Conservation (phyloP, 805 yeast genomes). For the Saccharomycopsis javanensis region DNA sequence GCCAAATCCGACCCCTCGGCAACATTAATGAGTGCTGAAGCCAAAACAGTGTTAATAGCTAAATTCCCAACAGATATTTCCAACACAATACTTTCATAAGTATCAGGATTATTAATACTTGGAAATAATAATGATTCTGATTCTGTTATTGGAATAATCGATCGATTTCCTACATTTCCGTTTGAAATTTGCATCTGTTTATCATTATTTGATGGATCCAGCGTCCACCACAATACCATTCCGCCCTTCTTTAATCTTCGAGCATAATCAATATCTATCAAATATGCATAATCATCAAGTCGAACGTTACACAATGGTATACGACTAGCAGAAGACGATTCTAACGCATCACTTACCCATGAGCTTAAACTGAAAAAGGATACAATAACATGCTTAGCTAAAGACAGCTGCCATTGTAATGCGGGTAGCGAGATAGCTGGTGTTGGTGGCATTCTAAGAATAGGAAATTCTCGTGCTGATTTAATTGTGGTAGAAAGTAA, state of each 20-base stretch:
- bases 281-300: slow-evolving; percentile 63
- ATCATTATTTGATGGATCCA: slow-evolving; percentile 56
- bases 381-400: slow-evolving; percentile 55
- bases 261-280: slow-evolving; percentile 83
- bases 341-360: slow-evolving; percentile 59
- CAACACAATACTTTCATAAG: slow-evolving; percentile 66
- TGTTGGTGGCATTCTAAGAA: slow-evolving; percentile 47
- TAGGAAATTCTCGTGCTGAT: slow-evolving; percentile 48
- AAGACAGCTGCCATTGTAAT: slow-evolving; percentile 68
- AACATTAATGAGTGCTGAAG: slow-evolving; percentile 75
- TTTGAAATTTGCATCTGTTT: slow-evolving; percentile 24
- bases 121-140: slow-evolving; percentile 61
- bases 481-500: slow-evolving; percentile 35
- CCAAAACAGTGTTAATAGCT: slow-evolving; percentile 75
- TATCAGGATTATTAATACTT: slow-evolving; percentile 63
- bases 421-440: slow-evolving; percentile 54
- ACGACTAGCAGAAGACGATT: slow-evolving; percentile 60
- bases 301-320: slow-evolving; percentile 82
- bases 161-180: slow-evolving; percentile 71
- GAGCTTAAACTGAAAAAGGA: slow-evolving; percentile 65
- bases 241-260: slow-evolving; percentile 55
- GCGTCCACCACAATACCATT: slow-evolving; percentile 91
- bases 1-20: slow-evolving; percentile 79
- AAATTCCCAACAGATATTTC: slow-evolving; percentile 74
- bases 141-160: slow-evolving; percentile 33